Base-by-base conservation (phyloP, 1,284 basidiomycete genomes). In the Fomitopsis schrenkii region DNA sequence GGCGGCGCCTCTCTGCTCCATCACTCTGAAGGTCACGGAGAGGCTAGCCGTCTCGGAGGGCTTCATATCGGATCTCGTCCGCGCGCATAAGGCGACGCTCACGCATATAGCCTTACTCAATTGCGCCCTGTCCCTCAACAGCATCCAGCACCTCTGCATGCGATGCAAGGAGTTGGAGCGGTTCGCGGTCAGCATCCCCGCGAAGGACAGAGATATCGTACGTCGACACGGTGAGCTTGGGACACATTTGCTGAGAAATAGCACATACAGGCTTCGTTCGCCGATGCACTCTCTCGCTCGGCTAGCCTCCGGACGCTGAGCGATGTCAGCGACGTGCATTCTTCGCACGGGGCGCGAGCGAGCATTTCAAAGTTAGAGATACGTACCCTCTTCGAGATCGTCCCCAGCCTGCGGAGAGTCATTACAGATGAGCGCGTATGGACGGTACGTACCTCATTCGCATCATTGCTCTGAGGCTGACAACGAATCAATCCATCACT, bases 401-500 rank as follows among this genome's bases (percentile, higher is more conserved):
- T 79, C 15, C 75, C 72, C 12, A 76, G 64, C 36, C 70, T 87
- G 59, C 70, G 71, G 55, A 81, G 74, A 60, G 75, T 90, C 44
- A 71, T 87, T 36, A 82, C 80, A 33, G 82, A 81, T 62, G 79
- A 77, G 46, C 76, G 85, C 42, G 69, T 83, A 9, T 90, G 87
- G 87, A 83, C 76, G 66, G 88, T 88, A 66, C 57, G 74, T 69
- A 17, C 41, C 41, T 38, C 35, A n/a, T 10, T 22, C n/a, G 5
- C n/a, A 8, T 30, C 57, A 57, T 7, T n/a, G 41, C 22, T 44
- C n/a, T 14, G 8, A 30, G 9, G 12, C 17, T 30, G 28, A 22
- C 22, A 22, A 22, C 22, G 22, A 22, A 22, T 22, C 22, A 22
- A 22, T 50, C 30, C 22, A 33, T 22, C 26, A 22, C 30, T 12